Evolutionary conservation across 352 stramenopile genomes (phyloP).

Genomic region (Pythium angustatum): DNA sequence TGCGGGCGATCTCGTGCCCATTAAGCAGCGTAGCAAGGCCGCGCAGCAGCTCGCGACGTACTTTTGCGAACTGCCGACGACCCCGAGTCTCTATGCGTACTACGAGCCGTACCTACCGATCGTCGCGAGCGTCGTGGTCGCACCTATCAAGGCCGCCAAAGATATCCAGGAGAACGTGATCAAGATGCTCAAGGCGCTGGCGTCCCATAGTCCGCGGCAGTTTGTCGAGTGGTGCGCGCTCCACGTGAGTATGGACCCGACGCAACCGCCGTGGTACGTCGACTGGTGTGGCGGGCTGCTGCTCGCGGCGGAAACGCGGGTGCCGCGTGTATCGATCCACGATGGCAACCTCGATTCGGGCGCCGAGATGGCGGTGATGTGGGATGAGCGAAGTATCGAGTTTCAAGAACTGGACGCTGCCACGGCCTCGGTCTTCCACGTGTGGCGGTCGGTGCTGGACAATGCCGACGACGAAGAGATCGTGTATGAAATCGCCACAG

Average conservation of each 20-base stretch:
- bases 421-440: constrained; percentile 20
- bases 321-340: constrained; percentile 7
- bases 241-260: constrained; percentile 26
- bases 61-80: constrained; percentile 31
- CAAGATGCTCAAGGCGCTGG: constrained; percentile 32
- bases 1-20: constrained; percentile 32
- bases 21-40: constrained; percentile 39
- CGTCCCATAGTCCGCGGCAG: constrained; percentile 27
- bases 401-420: constrained; percentile 28
- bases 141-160: constrained; percentile 29
- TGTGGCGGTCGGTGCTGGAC: constrained; percentile 32
- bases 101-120: constrained; percentile 35
- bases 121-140: constrained; percentile 22
- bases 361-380: not conserved
- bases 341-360: not conserved
- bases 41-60: constrained; percentile 32
- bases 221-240: constrained; percentile 32
- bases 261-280: constrained; percentile 26
- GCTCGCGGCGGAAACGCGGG: constrained; percentile 27
- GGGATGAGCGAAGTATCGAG: constrained; percentile 27
- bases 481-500: constrained; percentile 25
- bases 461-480: constrained; percentile 23
- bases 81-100: constrained; percentile 27
- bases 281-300: constrained; percentile 31
- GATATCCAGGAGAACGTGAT: constrained; percentile 32